Conservation (phyloP, 2,329 filamentous ascomycete genomes). For the Pestalotiopsis fici region DNA sequence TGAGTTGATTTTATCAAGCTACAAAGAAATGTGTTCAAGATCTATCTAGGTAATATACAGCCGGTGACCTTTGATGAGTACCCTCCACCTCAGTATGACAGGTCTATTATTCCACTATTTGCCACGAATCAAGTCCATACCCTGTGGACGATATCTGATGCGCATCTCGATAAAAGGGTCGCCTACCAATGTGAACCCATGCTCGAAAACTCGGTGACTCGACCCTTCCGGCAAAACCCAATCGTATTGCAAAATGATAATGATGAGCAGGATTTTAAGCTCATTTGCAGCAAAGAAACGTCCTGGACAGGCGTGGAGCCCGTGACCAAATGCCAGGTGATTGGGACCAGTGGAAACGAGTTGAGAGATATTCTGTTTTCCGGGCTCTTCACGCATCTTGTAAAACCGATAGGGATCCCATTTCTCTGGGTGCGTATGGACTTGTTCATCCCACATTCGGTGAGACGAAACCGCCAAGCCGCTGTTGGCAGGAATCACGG, state of each 20-base stretch:
- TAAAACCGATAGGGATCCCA: not conserved
- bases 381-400: slow-evolving; percentile 14
- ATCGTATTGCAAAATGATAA: not conserved
- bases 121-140: not conserved
- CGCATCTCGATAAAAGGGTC: not conserved
- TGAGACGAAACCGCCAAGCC: not conserved
- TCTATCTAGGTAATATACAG: no score
- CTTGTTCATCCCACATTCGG: not conserved
- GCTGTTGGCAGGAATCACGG: not conserved
- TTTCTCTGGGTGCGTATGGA: not conserved
- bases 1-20: no score
- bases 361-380: slow-evolving; percentile 32
- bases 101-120: no score
- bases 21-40: no score
- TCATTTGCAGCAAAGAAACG: slow-evolving; percentile 5
- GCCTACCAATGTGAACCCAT: not conserved
- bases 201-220: not conserved
- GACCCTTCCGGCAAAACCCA: not conserved
- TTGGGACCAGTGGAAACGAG: slow-evolving; percentile 35
- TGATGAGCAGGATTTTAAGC: not conserved
- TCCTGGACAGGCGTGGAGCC: slow-evolving; percentile 4
- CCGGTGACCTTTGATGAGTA: no score
- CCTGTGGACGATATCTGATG: not conserved
- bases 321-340: slow-evolving; percentile 13
- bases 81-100: no score